Base-by-base conservation (phyloP, 257 asterid species). In the Penstemon davidsonii region DNA sequence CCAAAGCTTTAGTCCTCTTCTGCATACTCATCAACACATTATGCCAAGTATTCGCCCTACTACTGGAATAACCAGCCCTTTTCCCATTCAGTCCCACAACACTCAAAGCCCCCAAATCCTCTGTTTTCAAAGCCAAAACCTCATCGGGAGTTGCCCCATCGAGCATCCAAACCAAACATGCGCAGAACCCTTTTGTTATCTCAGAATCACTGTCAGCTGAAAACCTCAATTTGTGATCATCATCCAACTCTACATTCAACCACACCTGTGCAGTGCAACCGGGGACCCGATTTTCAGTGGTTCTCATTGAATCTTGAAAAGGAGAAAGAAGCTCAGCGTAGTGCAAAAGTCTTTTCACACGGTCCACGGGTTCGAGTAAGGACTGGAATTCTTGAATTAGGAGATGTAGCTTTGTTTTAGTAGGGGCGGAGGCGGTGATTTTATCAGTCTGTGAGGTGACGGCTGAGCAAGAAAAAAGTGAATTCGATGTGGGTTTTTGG, bases 251-350 rank as follows among this genome's bases (percentile, higher is more conserved):
- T 45, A 79, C 95, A 53, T 75, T 63, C 49, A 94, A 66, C 99
- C 99, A 94, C 10, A 94, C 96, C 88, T 82, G 95, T 25, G 97
- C 87, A 3, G 97, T 87, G 69, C 97, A 94, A 1, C 99, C 99
- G 0, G 87, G 90, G 4, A 91, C 97, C 3, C 97, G 91, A 56
- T 78, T 85, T 6, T 83, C 88, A 0, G 76, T 44, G 18, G 33
- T 80, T 75, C 75, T 86, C 12, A 66, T 47, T 0, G 95, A 82
- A 11, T 77, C 85, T 0, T 66, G 82, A 76, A 87, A 80, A 0
- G 75, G 59, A n/a, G 88, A 82, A 15, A 87, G 82, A 25, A 68
- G 69, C 3, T 81, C 69, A 1, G 96, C 86, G 71, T 88, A 86
- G 61, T 83, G 84, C 60, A 91, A 8, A 3, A 94, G 82, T 70